Percentiles rank a stretch among this genome's conserved stretches.
These are phyloP conservation scores for Claviceps capensis DNA, from an alignment of 2,329 filamentous ascomycete genomes.

Conservation along the genomic window DNA sequence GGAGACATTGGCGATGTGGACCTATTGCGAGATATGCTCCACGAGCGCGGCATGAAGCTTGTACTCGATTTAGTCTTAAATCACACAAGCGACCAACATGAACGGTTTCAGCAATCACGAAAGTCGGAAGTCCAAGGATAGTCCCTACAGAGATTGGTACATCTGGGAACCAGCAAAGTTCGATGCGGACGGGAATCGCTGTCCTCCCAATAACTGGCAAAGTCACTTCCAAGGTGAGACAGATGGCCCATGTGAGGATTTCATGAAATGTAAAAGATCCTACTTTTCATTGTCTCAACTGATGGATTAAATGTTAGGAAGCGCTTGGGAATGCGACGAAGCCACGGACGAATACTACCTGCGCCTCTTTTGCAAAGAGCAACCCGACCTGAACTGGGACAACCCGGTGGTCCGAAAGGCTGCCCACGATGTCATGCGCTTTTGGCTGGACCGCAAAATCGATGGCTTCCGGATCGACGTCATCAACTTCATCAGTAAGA, in stretches of 20 bases:
- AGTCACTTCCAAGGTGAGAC: slow-evolving; percentile 24
- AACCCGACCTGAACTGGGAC: slow-evolving; percentile 72
- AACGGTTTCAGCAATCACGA: slow-evolving; percentile 44
- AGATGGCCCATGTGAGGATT: background rate
- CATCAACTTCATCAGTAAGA: slow-evolving; percentile 54
- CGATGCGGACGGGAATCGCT: slow-evolving; percentile 40
- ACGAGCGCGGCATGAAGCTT: slow-evolving; percentile 51
- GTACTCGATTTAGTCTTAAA: slow-evolving; percentile 64
- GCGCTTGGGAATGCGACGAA: slow-evolving; percentile 36
- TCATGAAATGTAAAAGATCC: background rate
- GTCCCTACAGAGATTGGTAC: slow-evolving; percentile 46
- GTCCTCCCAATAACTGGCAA: slow-evolving; percentile 48
- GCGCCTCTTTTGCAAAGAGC: slow-evolving; percentile 54
- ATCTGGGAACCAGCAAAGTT: slow-evolving; percentile 49
- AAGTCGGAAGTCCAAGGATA: slow-evolving; percentile 38
- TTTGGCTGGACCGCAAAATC: slow-evolving; percentile 58
- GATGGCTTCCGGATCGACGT: slow-evolving; percentile 56
- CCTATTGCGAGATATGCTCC: slow-evolving; percentile 43
- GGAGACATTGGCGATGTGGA: slow-evolving; percentile 57
- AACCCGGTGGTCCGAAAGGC: slow-evolving; percentile 49
- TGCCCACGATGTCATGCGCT: slow-evolving; percentile 55
- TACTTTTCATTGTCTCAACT: background rate
- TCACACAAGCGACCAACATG: slow-evolving; percentile 47
- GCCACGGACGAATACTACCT: slow-evolving; percentile 43
- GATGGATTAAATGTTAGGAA: slow-evolving; percentile 7